Base-by-base conservation (phyloP, 2,329 filamentous ascomycete genomes). In the Phoma sp. region DNA sequence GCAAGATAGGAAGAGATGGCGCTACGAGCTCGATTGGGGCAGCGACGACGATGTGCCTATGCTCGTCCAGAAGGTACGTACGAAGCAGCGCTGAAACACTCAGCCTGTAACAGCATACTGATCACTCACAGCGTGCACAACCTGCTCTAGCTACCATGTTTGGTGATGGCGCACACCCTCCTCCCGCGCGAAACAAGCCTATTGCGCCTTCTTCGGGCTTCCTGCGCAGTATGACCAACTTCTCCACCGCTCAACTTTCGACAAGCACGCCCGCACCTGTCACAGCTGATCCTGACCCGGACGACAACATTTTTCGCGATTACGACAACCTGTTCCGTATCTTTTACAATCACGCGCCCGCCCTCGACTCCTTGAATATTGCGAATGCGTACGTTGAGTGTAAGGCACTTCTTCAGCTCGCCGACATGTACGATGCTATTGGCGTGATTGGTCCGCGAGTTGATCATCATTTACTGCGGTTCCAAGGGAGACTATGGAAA, bases 241-340 rank as follows among this genome's bases (percentile, higher is more conserved):
- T 96, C 59, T 88, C 78, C 60, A 81, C 81, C 43, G 50, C 44
- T 14, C 38, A 47, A 13, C 42, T 44, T 27, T 42, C 50, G 22
- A 56, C 47, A 4, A 57, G 69, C 23, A 57, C 70, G n/a, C 62
- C 60, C 22, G 43, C 73, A 3, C 67, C 68, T 23, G 58, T 64
- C 2, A 82, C 85, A 41, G 83, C 88, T 53, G 85, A 91, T 48
- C 80, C 80, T 53, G 85, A 91, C 49, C 80, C 80, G 14, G 77
- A 80, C 38, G 82, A 90, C 66, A 90, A 96, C 60, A 83, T 92
- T 22, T 82, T 97, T 41, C 90, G 91, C 64, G 91, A 97, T 77
- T 97, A 98, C 75, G 92, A 96, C 73, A 97, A 97, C 73, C 83
- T 98, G 22, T 96, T 98, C 73, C 90, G 93, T 66, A 89, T 95